phyloP scores from a whole-genome alignment of 1,284 basidiomycete species.

The Cryptococcus hybrid region DNA sequence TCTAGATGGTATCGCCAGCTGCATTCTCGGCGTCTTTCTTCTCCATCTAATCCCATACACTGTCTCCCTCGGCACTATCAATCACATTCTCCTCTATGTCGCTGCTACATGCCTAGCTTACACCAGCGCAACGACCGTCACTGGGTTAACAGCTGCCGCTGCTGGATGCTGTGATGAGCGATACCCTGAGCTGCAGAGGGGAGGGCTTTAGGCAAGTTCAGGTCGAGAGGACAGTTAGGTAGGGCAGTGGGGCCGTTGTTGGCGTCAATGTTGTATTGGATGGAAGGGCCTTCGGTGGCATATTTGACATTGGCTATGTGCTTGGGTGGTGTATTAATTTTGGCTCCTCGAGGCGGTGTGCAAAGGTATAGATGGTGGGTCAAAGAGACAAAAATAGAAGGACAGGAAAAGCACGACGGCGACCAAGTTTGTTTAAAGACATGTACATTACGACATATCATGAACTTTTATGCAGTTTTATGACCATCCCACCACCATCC shows the following conservation, averaged over 20 bases:
- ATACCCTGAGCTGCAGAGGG: constrained; percentile 47
- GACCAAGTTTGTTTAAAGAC: constrained; percentile 2
- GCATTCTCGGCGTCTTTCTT: constrained; percentile 64
- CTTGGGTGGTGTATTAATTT: constrained; percentile 13
- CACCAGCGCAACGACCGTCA: constrained; percentile 89
- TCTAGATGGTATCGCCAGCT: constrained; percentile 67
- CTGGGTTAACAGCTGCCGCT: constrained; percentile 78
- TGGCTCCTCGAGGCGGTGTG: constrained; percentile 1
- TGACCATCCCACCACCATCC: constrained; percentile 46
- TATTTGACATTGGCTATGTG: constrained; percentile 61
- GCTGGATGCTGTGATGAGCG: constrained; percentile 78
- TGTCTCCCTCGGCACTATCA: constrained; percentile 11
- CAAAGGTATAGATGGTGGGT: background rate
- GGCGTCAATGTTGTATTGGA: constrained; percentile 67
- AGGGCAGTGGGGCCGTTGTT: constrained; percentile 82
- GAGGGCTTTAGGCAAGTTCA: constrained; percentile 76
- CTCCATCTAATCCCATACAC: constrained; percentile 67
- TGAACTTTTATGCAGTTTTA: constrained; percentile 1
- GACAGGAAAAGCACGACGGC: too few species aligned
- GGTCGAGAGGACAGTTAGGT: constrained; percentile 80
- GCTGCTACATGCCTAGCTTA: constrained; percentile 79
- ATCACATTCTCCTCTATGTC: constrained; percentile 59
- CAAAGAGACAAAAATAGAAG: too few species aligned
- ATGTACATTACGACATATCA: background rate
- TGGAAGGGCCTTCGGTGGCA: constrained; percentile 64